Evolutionary conservation across 495 filamentous ascomycete species (phyloP).

Genomic region (Penicillium maclennaniae): DNA sequence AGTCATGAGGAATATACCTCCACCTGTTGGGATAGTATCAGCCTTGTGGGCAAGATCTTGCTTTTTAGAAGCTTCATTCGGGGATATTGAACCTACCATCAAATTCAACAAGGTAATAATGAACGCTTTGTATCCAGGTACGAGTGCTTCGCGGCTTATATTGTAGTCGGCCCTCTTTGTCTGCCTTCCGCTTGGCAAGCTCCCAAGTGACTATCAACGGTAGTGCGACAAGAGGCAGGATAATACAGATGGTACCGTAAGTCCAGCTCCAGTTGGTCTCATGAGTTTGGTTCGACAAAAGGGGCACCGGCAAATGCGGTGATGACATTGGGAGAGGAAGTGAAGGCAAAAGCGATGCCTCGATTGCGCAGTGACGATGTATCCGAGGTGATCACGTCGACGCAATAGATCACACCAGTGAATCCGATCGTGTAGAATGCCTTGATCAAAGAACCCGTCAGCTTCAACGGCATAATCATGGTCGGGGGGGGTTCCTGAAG

Average conservation of each 20-base stretch:
- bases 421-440: conserved; percentile 52
- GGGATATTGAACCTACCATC: conserved; percentile 37
- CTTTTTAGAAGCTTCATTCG: too few relatives aligned
- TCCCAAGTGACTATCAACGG: conserved; percentile 48
- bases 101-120: conserved; percentile 54
- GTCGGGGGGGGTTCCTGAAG: not conserved
- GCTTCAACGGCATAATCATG: not conserved
- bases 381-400: conserved; percentile 59
- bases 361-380: conserved; percentile 56
- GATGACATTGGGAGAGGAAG: conserved; percentile 48
- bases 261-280: conserved; percentile 56
- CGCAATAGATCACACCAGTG: conserved; percentile 52
- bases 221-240: conserved; percentile 49
- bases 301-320: conserved; percentile 39
- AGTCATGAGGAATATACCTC: conserved; percentile 54
- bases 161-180: conserved; percentile 29
- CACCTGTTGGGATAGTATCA: conserved; percentile 18
- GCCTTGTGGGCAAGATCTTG: not conserved
- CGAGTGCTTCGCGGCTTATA: conserved; percentile 36
- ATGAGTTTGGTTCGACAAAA: conserved; percentile 35
- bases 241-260: conserved; percentile 55
- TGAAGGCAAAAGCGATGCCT: conserved; percentile 55
- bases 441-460: conserved; percentile 2
- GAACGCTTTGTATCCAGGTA: conserved; percentile 35
- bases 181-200: conserved; percentile 53